A percentile compares a stretch with the other conserved stretches of the same genome.
Conservation (phyloP, 306 rosid species). For the Hylodesmum podocarpum region DNA sequence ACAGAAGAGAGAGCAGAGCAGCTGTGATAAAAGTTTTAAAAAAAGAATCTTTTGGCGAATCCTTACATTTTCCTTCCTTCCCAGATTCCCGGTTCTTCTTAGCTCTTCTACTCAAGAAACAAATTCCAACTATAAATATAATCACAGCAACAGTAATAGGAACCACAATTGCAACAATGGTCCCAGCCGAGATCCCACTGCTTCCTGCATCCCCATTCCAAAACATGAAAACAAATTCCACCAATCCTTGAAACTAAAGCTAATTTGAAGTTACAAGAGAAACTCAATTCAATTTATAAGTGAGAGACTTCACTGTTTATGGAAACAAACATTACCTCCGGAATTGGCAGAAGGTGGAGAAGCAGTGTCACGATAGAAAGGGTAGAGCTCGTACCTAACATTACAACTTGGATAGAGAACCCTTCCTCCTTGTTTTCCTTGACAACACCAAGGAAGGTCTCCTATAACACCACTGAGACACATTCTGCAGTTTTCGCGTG, state of each 20-base stretch:
- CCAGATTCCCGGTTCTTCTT: constrained; percentile 16
- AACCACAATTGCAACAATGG: constrained; percentile 30
- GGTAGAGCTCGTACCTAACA: constrained; percentile 33
- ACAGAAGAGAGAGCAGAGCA: not conserved
- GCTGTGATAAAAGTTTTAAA: not conserved
- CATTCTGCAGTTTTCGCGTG: constrained; percentile 7
- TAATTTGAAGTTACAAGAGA: too few species aligned
- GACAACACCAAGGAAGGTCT: constrained; percentile 29
- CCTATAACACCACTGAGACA: constrained; percentile 25
- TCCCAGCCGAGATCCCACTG: constrained; percentile 13
- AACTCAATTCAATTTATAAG: too few species aligned
- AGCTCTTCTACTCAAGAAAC: constrained; percentile 14
- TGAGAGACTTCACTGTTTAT: too few species aligned
- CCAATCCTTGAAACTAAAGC: not conserved
- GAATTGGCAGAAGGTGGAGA: not conserved
- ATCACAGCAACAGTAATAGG: constrained; percentile 19
- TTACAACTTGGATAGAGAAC: constrained; percentile 39
- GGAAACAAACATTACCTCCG: not conserved
- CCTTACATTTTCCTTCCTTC: constrained; percentile 28
- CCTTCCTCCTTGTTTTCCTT: constrained; percentile 25
- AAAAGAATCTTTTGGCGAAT: not conserved
- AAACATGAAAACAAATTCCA: not conserved
- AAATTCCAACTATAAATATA: constrained; percentile 19
- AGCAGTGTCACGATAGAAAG: constrained; percentile 9
- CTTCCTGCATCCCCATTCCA: constrained; percentile 21